Percentiles rank a stretch among this genome's conserved stretches.
Evolutionary conservation across 768 basidiomycete genomes (phyloP).

Genomic region (Naganishia friedmannii): DNA sequence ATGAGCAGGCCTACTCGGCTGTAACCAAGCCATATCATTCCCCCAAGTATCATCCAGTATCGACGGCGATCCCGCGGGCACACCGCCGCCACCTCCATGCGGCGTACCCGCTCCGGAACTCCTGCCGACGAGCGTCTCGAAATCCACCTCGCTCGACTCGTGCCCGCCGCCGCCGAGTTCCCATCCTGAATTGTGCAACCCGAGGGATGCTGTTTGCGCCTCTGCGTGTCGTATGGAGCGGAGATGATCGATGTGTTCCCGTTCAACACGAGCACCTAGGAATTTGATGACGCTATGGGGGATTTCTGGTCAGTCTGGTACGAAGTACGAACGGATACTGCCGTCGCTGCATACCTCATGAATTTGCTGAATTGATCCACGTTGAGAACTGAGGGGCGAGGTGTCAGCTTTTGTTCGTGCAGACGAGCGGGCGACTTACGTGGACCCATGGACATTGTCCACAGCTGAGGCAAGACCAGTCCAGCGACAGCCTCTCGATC

Average conservation of each 20-base stretch:
- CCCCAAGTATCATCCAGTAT: constrained; percentile 42
- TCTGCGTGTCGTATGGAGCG: constrained; percentile 88
- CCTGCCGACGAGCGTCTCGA: constrained; percentile 56
- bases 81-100: constrained; percentile 10
- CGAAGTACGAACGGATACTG: neutral
- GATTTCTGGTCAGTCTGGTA: neutral
- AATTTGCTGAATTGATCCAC: constrained; percentile 80
- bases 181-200: constrained; percentile 46
- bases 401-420: neutral
- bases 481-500: constrained; percentile 83
- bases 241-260: constrained; percentile 86
- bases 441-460: constrained; percentile 97
- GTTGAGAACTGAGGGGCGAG: constrained; percentile 48
- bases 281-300: constrained; percentile 52
- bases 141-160: constrained; percentile 58
- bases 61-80: constrained; percentile 3
- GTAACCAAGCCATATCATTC: constrained; percentile 37
- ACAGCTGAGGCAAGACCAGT: constrained; percentile 76
- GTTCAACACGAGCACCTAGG: constrained; percentile 75
- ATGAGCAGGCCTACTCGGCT: constrained; percentile 8
- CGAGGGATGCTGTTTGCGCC: constrained; percentile 56
- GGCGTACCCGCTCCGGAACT: neutral
- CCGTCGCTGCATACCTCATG: constrained; percentile 62
- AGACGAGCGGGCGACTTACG: constrained; percentile 56
- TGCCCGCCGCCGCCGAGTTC: constrained; percentile 48